Evolutionary conservation across 208 protist species (phyloP).

Genomic region (Crithidia brevicula): DNA sequence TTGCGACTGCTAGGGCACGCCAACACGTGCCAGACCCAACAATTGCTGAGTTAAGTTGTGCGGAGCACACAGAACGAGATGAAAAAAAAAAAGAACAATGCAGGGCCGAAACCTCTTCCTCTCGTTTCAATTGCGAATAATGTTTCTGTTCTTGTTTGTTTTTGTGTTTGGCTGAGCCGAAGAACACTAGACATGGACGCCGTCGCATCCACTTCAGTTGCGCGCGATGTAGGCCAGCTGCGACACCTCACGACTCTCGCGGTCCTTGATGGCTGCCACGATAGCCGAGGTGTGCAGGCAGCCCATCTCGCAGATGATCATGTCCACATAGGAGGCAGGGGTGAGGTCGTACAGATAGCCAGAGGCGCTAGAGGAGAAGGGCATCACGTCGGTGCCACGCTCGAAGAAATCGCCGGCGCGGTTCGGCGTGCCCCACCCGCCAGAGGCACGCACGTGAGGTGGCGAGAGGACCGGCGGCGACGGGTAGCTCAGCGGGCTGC

Average conservation of each 20-base stretch:
- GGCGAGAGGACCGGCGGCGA: constrained; percentile 27
- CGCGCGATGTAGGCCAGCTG: constrained; percentile 33
- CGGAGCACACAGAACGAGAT: no score
- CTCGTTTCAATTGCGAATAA: no score
- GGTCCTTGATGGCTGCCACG: constrained; percentile 68
- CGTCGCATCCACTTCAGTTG: constrained; percentile 1
- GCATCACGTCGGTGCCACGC: constrained; percentile 1
- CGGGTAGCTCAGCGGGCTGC: constrained; percentile 23
- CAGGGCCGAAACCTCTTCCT: no score
- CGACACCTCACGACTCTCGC: constrained; percentile 54
- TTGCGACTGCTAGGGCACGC: no score
- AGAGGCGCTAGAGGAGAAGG: constrained; percentile 38
- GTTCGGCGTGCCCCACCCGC: constrained; percentile 27
- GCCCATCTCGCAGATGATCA: constrained; percentile 89
- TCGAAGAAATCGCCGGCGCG: constrained; percentile 13
- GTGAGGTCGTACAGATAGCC: constrained; percentile 87
- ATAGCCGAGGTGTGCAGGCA: constrained; percentile 83
- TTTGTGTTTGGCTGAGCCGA: no score
- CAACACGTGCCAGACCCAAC: no score
- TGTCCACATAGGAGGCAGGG: constrained; percentile 75
- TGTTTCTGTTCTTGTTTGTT: no score
- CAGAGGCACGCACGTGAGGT: constrained; percentile 23
- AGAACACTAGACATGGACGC: no score
- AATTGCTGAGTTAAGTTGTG: no score
- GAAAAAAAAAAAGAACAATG: no score